Base-by-base conservation (phyloP, 306 rosid species). In the Lathyrus tuberosus region DNA sequence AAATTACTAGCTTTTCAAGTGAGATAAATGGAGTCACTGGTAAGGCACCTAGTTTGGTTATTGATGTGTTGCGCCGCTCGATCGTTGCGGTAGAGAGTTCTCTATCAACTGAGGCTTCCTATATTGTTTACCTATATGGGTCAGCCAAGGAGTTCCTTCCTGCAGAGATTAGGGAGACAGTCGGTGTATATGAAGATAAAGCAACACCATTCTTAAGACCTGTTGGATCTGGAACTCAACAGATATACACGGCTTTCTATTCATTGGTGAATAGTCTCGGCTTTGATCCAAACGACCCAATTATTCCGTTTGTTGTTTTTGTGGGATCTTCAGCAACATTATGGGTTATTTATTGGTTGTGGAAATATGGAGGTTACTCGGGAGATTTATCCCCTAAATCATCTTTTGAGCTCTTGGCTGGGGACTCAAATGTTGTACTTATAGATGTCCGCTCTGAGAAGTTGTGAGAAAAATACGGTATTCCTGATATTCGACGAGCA, bases 231-330 rank as follows among this genome's bases (percentile, higher is more conserved):
- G 86, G 85, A 76, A 78, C 88, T 67, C 84, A 83, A 70, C 84
- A 86, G 97, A 84, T 84, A 77, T 90, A 76, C 71, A 48, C 58
- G 58, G 76, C 86, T 28, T 48, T 90, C 31, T 84, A 94, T 84
- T 88, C 88, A 47, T 51, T 86, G 81, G 98, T 88, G 86, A 86
- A 80, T 78, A 78, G 52, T 82, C 80, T 94, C 65, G 98, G 98
- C 48, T 81, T 90, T 84, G 90, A 94, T 76, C 98, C 97, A 49
- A 85, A 83, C 72, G 98, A 94, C 85, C 98, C 97, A n/a, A 42
- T 94, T 35, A 74, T 94, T 80, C 91, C 92, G 54, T 83, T 94
- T 79, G 73, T 84, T 67, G 77, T 94, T 76, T 62, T 88, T 58
- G 71, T 87, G 65, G 92, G 91, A 73, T 84, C 90, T 87, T 90